Percentiles rank a stretch among this genome's conserved stretches.
phyloP scores from a whole-genome alignment of 345 rosid genomes.

The Corymbia maculata region DNA sequence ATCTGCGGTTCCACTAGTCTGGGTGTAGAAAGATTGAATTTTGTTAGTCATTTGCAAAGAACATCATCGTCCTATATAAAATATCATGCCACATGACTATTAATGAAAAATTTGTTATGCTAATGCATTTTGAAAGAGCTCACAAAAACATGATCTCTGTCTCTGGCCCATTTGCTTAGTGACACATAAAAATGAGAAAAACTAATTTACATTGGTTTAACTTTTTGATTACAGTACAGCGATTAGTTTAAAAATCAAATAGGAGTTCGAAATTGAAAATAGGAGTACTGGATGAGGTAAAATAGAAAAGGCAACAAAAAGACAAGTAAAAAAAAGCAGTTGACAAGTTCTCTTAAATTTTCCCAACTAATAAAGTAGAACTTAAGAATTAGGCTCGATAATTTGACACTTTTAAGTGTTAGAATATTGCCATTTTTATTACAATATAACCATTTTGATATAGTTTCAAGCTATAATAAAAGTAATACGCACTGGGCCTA shows the following conservation, averaged over 20 bases:
- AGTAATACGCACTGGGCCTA: neutral
- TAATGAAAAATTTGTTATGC: neutral
- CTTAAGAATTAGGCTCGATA: neutral
- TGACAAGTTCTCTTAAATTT: neutral
- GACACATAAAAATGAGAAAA: neutral
- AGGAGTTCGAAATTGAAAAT: neutral
- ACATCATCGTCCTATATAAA: neutral
- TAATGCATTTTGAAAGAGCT: neutral
- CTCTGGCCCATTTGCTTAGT: neutral
- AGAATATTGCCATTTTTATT: neutral
- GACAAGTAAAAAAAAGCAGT: neutral
- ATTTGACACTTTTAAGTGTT: neutral
- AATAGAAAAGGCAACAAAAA: neutral
- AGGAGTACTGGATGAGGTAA: neutral
- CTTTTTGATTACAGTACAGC: neutral
- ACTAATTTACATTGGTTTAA: neutral
- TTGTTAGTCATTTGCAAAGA: neutral
- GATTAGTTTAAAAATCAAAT: neutral
- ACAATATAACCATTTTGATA: neutral
- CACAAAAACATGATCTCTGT: neutral
- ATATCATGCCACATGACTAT: neutral
- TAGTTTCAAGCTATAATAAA: too few relatives aligned
- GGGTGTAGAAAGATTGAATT: accelerated
- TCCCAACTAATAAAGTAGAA: neutral
- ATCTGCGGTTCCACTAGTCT: accelerated